Conservation (phyloP, 768 basidiomycete genomes). For the Termitomyces sp. region DNA sequence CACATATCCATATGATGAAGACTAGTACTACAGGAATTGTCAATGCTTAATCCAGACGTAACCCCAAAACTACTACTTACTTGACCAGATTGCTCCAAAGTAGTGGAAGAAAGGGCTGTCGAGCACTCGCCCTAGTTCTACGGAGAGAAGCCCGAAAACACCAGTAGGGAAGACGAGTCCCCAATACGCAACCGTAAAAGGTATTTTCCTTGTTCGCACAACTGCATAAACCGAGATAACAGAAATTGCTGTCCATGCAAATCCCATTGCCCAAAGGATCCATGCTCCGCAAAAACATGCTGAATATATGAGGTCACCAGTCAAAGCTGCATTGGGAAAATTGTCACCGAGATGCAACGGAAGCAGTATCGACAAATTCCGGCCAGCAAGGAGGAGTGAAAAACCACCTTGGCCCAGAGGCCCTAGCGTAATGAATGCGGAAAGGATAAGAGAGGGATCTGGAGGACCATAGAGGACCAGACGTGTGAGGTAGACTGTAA, state of each 20-base stretch:
- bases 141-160: constrained; percentile 42
- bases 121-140: constrained; percentile 43
- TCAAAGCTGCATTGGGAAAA: constrained; percentile 23
- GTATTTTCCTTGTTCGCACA: constrained; percentile 24
- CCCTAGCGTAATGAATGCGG: constrained; percentile 51
- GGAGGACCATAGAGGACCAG: constrained; percentile 42
- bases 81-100: constrained; percentile 48
- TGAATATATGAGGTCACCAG: constrained; percentile 37
- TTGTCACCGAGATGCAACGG: constrained; percentile 18
- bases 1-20: constrained; percentile 34
- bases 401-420: constrained; percentile 55
- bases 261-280: constrained; percentile 49
- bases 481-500: constrained; percentile 46
- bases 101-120: constrained; percentile 44
- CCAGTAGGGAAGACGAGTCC: constrained; percentile 53
- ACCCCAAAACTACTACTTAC: constrained; percentile 22
- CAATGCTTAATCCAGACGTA: not conserved
- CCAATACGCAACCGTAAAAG: constrained; percentile 46
- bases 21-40: constrained; percentile 25
- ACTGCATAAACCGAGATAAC: constrained; percentile 32
- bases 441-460: constrained; percentile 31
- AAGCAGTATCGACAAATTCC: constrained; percentile 27
- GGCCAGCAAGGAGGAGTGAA: constrained; percentile 40
- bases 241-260: constrained; percentile 44
- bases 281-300: constrained; percentile 41